Conservation (phyloP, 2,329 filamentous ascomycete genomes). For the Fusarium proliferatum region DNA sequence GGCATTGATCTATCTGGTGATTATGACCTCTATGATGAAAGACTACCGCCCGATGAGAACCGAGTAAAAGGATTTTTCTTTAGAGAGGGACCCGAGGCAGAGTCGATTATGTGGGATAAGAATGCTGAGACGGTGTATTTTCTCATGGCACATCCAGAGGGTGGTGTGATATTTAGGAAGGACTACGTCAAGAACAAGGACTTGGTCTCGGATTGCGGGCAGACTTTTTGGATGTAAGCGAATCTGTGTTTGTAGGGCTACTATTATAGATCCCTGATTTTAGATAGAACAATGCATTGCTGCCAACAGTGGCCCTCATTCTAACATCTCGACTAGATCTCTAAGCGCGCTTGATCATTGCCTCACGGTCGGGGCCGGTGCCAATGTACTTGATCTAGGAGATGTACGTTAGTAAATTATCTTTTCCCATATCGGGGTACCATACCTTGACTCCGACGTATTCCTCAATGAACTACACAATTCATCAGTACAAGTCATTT, state of each 20-base stretch:
- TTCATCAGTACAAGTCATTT: neutral
- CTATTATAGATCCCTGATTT: neutral
- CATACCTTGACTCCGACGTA: neutral
- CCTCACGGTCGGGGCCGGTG: conserved; percentile 67
- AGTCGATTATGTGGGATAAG: neutral
- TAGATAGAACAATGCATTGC: neutral
- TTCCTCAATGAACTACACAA: conserved; percentile 5
- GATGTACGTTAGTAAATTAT: neutral
- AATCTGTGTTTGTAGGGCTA: neutral
- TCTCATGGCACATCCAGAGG: neutral
- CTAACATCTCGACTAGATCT: neutral
- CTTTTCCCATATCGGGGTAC: rapidly evolving
- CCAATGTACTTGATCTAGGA: conserved; percentile 13
- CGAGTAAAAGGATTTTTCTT: conserved; percentile 36
- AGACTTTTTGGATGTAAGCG: neutral
- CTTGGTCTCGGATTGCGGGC: neutral
- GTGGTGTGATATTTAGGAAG: neutral
- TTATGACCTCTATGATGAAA: neutral
- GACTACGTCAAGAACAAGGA: neutral
- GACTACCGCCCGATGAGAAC: conserved; percentile 27
- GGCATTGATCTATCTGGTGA: conserved; percentile 43
- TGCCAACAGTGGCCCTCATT: neutral
- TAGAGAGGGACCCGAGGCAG: neutral
- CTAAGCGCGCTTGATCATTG: conserved; percentile 64
- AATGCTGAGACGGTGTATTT: neutral